These are phyloP conservation scores for Mortierella claussenii DNA, from an alignment of 192 early-diverging fungal species.

Conservation along the genomic window DNA sequence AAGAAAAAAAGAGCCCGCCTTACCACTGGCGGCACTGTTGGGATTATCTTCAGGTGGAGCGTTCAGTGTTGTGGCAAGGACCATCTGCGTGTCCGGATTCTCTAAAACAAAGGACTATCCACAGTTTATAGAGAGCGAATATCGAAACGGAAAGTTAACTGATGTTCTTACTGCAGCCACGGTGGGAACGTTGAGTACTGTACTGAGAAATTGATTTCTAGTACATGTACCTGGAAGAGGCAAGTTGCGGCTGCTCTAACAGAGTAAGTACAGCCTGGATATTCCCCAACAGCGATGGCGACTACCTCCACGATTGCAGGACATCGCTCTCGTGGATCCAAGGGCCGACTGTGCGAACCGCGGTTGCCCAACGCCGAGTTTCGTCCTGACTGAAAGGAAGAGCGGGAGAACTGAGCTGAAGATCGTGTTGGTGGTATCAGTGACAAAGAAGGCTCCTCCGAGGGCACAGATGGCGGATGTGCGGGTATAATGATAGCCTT, in stretches of 20 bases:
- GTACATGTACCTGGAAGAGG: slow-evolving; percentile 68
- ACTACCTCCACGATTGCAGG: slow-evolving; percentile 87
- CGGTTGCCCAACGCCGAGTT: slow-evolving; percentile 38
- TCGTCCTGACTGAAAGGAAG: slow-evolving; percentile 31
- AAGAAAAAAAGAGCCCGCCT: too few relatives aligned
- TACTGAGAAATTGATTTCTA: too few relatives aligned
- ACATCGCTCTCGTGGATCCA: slow-evolving; percentile 63
- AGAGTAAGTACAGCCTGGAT: slow-evolving; percentile 60
- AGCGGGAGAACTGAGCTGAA: slow-evolving; percentile 31
- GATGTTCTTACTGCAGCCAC: too few relatives aligned
- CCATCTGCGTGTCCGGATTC: slow-evolving; percentile 90
- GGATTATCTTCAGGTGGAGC: slow-evolving; percentile 80
- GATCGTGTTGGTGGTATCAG: slow-evolving; percentile 17
- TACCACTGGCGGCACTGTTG: slow-evolving; percentile 64
- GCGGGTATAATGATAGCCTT: slow-evolving; percentile 75
- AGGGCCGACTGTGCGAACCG: slow-evolving; percentile 19
- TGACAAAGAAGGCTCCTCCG: background rate
- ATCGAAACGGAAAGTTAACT: background rate
- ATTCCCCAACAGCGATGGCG: slow-evolving; percentile 74
- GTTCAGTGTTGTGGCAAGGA: slow-evolving; percentile 86
- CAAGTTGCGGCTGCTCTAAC: slow-evolving; percentile 88
- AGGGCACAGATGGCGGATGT: slow-evolving; percentile 36
- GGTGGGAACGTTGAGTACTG: too few relatives aligned
- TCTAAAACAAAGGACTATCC: slow-evolving; percentile 73
- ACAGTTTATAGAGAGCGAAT: background rate